Base-by-base conservation (phyloP, 495 filamentous ascomycete genomes). In the Astrocystis sublimbata region DNA sequence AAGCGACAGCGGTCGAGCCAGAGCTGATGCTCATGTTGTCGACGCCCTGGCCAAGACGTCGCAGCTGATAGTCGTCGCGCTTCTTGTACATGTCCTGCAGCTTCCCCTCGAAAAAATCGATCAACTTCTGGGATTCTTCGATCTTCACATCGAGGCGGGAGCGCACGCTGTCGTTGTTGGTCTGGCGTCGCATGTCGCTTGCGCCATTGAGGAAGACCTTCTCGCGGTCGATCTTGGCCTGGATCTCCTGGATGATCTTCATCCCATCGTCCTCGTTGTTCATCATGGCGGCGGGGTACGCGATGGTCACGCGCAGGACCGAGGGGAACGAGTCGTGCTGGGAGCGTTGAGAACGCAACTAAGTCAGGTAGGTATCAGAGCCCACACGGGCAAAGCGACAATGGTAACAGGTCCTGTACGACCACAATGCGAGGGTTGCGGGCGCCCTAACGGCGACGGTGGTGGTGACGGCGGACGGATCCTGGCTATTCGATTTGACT, bases 171-270 rank as follows among this genome's bases (percentile, higher is more conserved):
- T 90, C 88, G 75, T 99, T 98, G 77, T 91, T 87, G 68, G 93
- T 97, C 70, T 93, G 92, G 79, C 92, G 90, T 81, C 92, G 89
- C 91, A 99, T 96, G 60, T 89, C 85, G 73, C 91, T 91, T 54
- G 96, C 96, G 66, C 91, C 92, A 76, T 91, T 88, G 82, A 99
- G 94, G 66, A 99, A 86, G 68, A 89, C 89, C 82, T 93, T 92
- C 76, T 99, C 96, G 75, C 94, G 86, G 83, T 97, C 92, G 78
- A 98, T 97, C 91, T 99, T 98, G 79, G 87, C 89, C 79, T 89
- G 86, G 80, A 98, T 91, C 53, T 57, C 61, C 19, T 63, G 52
- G 30, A 63, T 50, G 21, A 47, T 40, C 45, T 58, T 63, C 78
- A 93, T 86, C 68, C 90, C 86, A 69, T 92, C 89, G 68, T 96